Evolutionary conservation across 2,329 filamentous ascomycete genomes (phyloP).

Genomic region (Geosmithia flava): DNA sequence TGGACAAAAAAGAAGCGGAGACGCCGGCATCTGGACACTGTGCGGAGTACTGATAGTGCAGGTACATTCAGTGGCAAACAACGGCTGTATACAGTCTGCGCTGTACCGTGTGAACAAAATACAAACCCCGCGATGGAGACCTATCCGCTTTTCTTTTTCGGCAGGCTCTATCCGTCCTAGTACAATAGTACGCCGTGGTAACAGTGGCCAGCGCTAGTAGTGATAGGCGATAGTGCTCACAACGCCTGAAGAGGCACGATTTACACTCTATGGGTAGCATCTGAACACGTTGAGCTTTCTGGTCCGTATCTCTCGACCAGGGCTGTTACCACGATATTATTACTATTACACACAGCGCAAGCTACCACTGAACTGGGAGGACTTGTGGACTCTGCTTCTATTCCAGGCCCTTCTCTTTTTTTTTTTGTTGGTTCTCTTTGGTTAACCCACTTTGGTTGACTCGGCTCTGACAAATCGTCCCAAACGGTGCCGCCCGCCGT

Average conservation of each 20-base stretch:
- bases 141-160: background rate
- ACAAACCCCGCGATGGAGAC: background rate
- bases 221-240: too few relatives aligned
- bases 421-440: background rate
- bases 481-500: background rate
- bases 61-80: too few relatives aligned
- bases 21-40: background rate
- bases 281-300: conserved; percentile 15
- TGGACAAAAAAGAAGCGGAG: background rate
- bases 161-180: background rate
- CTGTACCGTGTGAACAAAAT: background rate
- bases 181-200: too few relatives aligned
- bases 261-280: background rate
- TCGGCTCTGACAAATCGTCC: background rate
- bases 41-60: background rate
- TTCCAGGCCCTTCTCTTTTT: background rate
- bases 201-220: too few relatives aligned
- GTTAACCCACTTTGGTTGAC: background rate
- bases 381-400: background rate
- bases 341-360: background rate
- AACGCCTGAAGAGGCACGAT: background rate
- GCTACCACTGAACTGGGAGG: too few relatives aligned
- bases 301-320: background rate
- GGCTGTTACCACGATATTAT: background rate
- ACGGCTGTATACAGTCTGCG: background rate